A percentile compares a stretch with the other conserved stretches of the same genome.
Evolutionary conservation across 1,284 basidiomycete species (phyloP).

Genomic region (Trichosporon sp.): DNA sequence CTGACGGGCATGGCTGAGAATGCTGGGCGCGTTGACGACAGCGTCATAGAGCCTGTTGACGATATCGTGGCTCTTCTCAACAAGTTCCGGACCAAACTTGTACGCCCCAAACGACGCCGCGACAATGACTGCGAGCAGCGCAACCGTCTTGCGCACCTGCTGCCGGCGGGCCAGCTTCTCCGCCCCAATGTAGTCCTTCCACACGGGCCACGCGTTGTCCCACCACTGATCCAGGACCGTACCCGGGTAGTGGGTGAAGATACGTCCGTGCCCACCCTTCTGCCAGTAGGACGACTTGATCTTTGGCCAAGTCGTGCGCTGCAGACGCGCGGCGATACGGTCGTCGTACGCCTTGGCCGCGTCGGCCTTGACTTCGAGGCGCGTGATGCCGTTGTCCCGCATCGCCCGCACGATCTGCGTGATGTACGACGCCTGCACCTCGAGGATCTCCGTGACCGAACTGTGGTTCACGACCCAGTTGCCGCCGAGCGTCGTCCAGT

Average conservation of each 20-base stretch:
- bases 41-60: constrained; percentile 5
- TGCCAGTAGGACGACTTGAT: constrained; percentile 29
- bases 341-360: constrained; percentile 32
- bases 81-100: background rate
- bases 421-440: constrained; percentile 31
- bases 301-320: constrained; percentile 26
- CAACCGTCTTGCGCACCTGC: background rate
- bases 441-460: constrained; percentile 26
- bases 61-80: background rate
- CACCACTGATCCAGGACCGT: constrained; percentile 22
- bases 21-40: background rate
- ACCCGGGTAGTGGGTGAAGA: constrained; percentile 33
- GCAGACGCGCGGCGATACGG: constrained; percentile 33
- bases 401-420: constrained; percentile 26
- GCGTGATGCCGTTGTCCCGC: constrained; percentile 22
- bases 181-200: constrained; percentile 27
- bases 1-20: background rate
- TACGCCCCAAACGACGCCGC: background rate
- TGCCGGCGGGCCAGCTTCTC: constrained; percentile 21
- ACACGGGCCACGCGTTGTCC: constrained; percentile 25
- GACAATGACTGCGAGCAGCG: background rate
- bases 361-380: constrained; percentile 21
- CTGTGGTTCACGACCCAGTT: constrained; percentile 39
- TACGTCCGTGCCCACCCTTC: constrained; percentile 27
- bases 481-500: constrained; percentile 38